phyloP scores from a whole-genome alignment of 2,329 filamentous ascomycete species.

The Clarireedia monteithiana region DNA sequence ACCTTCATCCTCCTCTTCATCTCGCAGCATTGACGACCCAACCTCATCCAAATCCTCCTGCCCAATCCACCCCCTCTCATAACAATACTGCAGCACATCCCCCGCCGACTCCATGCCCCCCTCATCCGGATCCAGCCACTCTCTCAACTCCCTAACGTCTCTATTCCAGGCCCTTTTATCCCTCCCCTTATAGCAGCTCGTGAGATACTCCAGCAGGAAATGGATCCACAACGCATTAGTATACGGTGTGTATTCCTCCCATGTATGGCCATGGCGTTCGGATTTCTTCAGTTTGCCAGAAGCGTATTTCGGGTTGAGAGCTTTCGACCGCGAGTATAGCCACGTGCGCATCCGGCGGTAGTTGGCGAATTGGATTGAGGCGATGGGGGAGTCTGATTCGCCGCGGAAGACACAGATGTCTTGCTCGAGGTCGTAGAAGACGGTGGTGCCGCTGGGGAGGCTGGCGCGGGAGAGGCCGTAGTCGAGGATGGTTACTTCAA shows the following conservation, averaged over 20 bases:
- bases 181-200: background rate
- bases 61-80: conserved; percentile 18
- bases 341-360: conserved; percentile 42
- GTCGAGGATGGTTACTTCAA: conserved; percentile 58
- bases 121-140: conserved; percentile 38
- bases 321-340: background rate
- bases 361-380: conserved; percentile 45
- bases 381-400: conserved; percentile 38
- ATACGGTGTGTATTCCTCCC: conserved; percentile 49
- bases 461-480: conserved; percentile 56
- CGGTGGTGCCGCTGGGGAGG: conserved; percentile 27
- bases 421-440: conserved; percentile 52
- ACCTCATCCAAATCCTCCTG: conserved; percentile 13
- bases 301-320: conserved; percentile 14
- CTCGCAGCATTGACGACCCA: background rate
- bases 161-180: background rate
- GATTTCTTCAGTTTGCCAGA: background rate
- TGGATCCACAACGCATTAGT: conserved; percentile 60
- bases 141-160: conserved; percentile 34
- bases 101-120: conserved; percentile 18
- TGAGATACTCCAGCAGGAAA: conserved; percentile 25
- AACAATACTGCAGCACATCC: conserved; percentile 16
- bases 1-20: background rate
- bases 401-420: conserved; percentile 54
- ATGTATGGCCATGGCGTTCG: conserved; percentile 29